Evolutionary conservation across 2,329 filamentous ascomycete species (phyloP).

Genomic region (Lachnellula hyalina): DNA sequence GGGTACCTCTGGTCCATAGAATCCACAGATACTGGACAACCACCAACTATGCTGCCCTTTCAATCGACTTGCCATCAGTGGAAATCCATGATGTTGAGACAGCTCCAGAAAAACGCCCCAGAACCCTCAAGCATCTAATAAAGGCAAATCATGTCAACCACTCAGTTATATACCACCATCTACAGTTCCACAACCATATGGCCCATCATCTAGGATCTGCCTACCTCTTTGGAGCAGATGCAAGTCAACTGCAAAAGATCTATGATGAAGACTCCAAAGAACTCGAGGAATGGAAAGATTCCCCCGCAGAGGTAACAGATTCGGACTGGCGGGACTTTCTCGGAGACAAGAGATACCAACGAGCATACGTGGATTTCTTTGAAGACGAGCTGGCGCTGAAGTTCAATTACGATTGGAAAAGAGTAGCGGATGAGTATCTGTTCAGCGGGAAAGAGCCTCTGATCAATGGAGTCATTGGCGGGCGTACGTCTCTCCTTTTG

Average conservation of each 20-base stretch:
- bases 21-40: slow-evolving; percentile 32
- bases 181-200: slow-evolving; percentile 76
- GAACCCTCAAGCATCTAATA: slow-evolving; percentile 84
- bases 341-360: slow-evolving; percentile 74
- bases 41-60: slow-evolving; percentile 27
- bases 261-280: slow-evolving; percentile 71
- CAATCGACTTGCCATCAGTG: slow-evolving; percentile 59
- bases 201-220: slow-evolving; percentile 78
- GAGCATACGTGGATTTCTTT: slow-evolving; percentile 91
- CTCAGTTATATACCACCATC: slow-evolving; percentile 71
- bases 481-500: slow-evolving; percentile 53
- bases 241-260: slow-evolving; percentile 67
- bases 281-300: slow-evolving; percentile 76
- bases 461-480: slow-evolving; percentile 72
- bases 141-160: slow-evolving; percentile 90
- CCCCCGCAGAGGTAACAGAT: slow-evolving; percentile 75
- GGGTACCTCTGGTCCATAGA: slow-evolving; percentile 38
- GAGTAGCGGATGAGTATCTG: slow-evolving; percentile 69
- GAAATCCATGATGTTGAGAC: slow-evolving; percentile 76
- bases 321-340: slow-evolving; percentile 85
- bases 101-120: slow-evolving; percentile 68
- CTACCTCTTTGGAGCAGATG: slow-evolving; percentile 74
- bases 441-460: slow-evolving; percentile 70
- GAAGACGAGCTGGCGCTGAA: slow-evolving; percentile 77
- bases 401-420: slow-evolving; percentile 76